A percentile compares a stretch with the other conserved stretches of the same genome.
Conservation (phyloP, 2,329 filamentous ascomycete species). For the Claviceps sp. region DNA sequence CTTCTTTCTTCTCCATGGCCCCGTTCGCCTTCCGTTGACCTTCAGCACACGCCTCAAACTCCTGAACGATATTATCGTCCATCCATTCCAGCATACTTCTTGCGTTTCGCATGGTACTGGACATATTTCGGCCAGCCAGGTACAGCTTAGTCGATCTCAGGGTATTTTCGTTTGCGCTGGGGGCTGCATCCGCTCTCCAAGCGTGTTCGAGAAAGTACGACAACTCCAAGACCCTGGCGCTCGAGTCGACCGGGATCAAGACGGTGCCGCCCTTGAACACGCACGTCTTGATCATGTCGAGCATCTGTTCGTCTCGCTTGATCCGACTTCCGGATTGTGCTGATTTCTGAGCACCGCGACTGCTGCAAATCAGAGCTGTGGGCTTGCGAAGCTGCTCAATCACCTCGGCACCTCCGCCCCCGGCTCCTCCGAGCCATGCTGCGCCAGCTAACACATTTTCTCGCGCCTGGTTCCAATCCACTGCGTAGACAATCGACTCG, state of each 20-base stretch:
- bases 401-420: constrained; percentile 71
- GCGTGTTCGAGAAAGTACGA: constrained; percentile 87
- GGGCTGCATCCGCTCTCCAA: constrained; percentile 56
- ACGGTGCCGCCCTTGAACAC: constrained; percentile 78
- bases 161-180: constrained; percentile 29
- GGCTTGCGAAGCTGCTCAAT: constrained; percentile 89
- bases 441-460: constrained; percentile 91
- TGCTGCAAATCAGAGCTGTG: constrained; percentile 87
- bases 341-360: constrained; percentile 60
- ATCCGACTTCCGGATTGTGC: constrained; percentile 59
- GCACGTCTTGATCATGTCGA: constrained; percentile 70
- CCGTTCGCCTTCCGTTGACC: constrained; percentile 32
- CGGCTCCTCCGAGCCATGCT: constrained; percentile 78
- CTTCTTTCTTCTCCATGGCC: constrained; percentile 37
- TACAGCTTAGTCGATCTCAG: constrained; percentile 52
- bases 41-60: constrained; percentile 65
- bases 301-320: constrained; percentile 72
- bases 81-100: constrained; percentile 98
- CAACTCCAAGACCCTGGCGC: constrained; percentile 83
- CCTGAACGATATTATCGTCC: constrained; percentile 86
- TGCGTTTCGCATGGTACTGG: constrained; percentile 80
- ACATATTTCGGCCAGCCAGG: constrained; percentile 73
- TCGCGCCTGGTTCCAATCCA: constrained; percentile 96
- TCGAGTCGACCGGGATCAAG: constrained; percentile 87
- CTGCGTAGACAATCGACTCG: constrained; percentile 93